These are phyloP conservation scores for Blumeriella jaapii DNA, from an alignment of 2,329 filamentous ascomycete species.

Conservation along the genomic window DNA sequence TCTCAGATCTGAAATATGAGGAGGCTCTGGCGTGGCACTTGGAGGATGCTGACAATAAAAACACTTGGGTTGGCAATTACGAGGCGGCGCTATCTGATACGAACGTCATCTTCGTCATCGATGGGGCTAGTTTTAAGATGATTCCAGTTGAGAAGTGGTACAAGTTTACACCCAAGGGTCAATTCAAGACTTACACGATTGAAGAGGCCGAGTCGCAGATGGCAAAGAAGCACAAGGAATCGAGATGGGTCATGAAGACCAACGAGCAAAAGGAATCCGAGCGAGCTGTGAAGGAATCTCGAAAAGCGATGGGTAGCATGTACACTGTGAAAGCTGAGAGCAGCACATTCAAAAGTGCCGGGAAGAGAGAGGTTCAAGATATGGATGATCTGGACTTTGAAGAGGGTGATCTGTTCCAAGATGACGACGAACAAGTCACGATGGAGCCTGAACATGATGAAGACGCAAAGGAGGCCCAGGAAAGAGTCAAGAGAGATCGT, in stretches of 20 bases:
- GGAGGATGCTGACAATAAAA: slow-evolving; percentile 92
- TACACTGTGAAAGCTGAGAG: slow-evolving; percentile 55
- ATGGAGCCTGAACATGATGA: slow-evolving; percentile 75
- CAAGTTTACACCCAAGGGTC: slow-evolving; percentile 68
- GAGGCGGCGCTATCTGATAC: slow-evolving; percentile 80
- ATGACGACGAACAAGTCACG: slow-evolving; percentile 71
- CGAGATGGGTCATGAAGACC: slow-evolving; percentile 69
- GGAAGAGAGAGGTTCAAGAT: slow-evolving; percentile 53
- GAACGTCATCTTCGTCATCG: slow-evolving; percentile 67
- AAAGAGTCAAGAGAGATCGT: slow-evolving; percentile 67
- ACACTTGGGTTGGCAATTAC: slow-evolving; percentile 86
- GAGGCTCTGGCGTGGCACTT: slow-evolving; percentile 94
- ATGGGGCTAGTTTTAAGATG: slow-evolving; percentile 64
- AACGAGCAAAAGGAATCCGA: slow-evolving; percentile 44
- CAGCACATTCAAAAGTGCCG: slow-evolving; percentile 48
- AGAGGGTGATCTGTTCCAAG: slow-evolving; percentile 66
- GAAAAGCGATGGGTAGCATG: slow-evolving; percentile 38
- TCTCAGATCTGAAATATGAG: slow-evolving; percentile 69
- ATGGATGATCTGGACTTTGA: slow-evolving; percentile 59
- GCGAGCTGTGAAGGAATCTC: slow-evolving; percentile 46
- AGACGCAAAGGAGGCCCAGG: slow-evolving; percentile 59
- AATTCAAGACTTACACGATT: slow-evolving; percentile 65
- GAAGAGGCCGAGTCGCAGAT: slow-evolving; percentile 80
- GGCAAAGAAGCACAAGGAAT: slow-evolving; percentile 64
- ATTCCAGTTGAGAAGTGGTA: slow-evolving; percentile 95